Base-by-base conservation (phyloP, 176 grass and related monocot species). In the Zea mays region DNA sequence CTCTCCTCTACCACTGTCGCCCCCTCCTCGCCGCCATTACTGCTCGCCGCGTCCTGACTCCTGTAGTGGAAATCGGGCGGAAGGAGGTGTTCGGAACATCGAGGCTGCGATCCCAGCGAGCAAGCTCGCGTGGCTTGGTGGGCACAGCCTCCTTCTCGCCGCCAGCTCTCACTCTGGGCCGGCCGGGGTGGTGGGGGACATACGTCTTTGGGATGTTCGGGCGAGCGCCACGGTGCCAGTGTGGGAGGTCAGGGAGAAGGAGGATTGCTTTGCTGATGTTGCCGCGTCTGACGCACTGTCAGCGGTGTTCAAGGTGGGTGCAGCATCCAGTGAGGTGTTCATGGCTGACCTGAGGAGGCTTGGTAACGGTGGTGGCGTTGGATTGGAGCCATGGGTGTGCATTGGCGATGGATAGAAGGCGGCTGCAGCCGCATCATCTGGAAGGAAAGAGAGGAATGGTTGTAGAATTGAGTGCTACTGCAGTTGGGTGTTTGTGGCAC, bases 311-410 rank as follows among this genome's bases (percentile, higher is more conserved):
- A 98, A 98, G 79, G 85, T 98, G 0, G 95, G 95, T 27, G 71
- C 85, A 3, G 83, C 76, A 7, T 94, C 91, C 0, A 83, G 89
- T 0, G 95, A 98, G 83, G 82, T 98, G 56, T 92, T 85, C 83
- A 88, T 98, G 95, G 75, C 80, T 21, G 95, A 98, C 64, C 67
- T 98, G 69, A 88, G 95, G 84, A 94, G 85, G 43, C 78, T 98
- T 51, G 34, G 78, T 69, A 7, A 48, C 10, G 72, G 82, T 48
- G 85, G 62, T 39, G 58, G 51, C 64, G 42, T 35, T 6, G 40
- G 71, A 5, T 27, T 82, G 48, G 80, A 92, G 37, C 73, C 83
- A 4, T 94, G 95, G 91, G 50, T 86, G 11, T 90, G 82, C 72
- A 65, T 92, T 1, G 91, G 95, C 13, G 82, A 88, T 0, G 19